These are phyloP conservation scores for Coemansia sp. DNA, from an alignment of 192 early-diverging fungal genomes.

Conservation along the genomic window DNA sequence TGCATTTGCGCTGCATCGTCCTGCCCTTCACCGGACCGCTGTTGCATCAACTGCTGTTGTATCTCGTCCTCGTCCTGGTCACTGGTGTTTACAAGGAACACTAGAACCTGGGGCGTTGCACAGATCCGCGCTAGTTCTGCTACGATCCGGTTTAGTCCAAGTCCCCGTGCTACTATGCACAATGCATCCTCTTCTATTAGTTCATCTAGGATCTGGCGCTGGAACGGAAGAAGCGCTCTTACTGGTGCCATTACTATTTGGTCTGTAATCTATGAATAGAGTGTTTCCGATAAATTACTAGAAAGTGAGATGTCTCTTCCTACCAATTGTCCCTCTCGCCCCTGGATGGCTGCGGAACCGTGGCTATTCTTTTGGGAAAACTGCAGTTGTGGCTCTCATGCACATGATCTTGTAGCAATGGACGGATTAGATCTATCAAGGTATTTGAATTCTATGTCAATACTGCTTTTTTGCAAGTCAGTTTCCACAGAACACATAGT, in stretches of 20 bases:
- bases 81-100: conserved; percentile 76
- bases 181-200: conserved; percentile 78
- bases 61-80: conserved; percentile 58
- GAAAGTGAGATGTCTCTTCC: no score
- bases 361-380: no score
- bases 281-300: no score
- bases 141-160: conserved; percentile 73
- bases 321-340: no score
- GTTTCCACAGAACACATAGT: no score
- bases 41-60: conserved; percentile 55
- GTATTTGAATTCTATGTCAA: no score
- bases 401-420: no score
- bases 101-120: conserved; percentile 66
- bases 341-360: no score
- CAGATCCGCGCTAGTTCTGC: conserved; percentile 71
- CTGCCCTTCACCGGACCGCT: conserved; percentile 41
- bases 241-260: background rate
- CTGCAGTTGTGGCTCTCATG: no score
- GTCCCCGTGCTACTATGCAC: conserved; percentile 73
- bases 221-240: conserved; percentile 58
- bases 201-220: conserved; percentile 65
- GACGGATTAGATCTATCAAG: no score
- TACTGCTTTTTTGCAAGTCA: no score
- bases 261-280: no score
- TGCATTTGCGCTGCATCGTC: conserved; percentile 18